Evolutionary conservation across 495 filamentous ascomycete species (phyloP), one percentile per base, ranked within the genome.

Genomic region (Acidiella bohemica): DNA sequence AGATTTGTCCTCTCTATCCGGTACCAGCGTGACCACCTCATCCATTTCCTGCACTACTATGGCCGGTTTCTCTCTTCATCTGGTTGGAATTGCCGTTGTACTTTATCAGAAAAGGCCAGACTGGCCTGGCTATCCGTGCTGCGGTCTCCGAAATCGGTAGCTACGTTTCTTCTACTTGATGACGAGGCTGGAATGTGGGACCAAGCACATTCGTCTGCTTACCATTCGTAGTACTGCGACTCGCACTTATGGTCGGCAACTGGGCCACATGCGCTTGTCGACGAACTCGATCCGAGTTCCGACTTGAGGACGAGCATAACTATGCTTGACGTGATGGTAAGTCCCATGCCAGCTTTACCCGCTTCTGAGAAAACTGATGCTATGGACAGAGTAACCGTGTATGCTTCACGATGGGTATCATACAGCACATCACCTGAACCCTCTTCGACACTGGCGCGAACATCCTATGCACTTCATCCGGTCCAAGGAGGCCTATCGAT

Each of bases 331-430:
- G 76, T 81, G 8, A 59, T 75, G 12, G 78, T 83, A 66, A 58
- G 73, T 62, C 38, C 13, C 8, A 19, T 37, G 25, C 26, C 26
- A 22, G 26, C 18, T 41, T 13, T 16, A 76, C 74, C 67, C 47
- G 20, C 20, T 12, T 4, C 18, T 34, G 8, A 4, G 5, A 17
- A 7, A 8, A 16, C 9, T 24, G 32, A 41, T 40, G 25, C 29
- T 1, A 20, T 11, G 12, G 13, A 10, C 46, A 77, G 77, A 75
- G 67, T 46, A 84, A 84, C 58, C 70, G 79, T 16, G 75, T 73
- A 60, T 81, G 75, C 49, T 84, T 71, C 83, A 84, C 53, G 79
- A 83, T 53, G 79, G 79, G 38, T 84, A 81, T 56, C 79, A 84
- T 56, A 81, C 79, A 25, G 79, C 79, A 7, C 79, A 84, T 54